Conservation (phyloP, 257 asterid species). For the Solanum rostratum region DNA sequence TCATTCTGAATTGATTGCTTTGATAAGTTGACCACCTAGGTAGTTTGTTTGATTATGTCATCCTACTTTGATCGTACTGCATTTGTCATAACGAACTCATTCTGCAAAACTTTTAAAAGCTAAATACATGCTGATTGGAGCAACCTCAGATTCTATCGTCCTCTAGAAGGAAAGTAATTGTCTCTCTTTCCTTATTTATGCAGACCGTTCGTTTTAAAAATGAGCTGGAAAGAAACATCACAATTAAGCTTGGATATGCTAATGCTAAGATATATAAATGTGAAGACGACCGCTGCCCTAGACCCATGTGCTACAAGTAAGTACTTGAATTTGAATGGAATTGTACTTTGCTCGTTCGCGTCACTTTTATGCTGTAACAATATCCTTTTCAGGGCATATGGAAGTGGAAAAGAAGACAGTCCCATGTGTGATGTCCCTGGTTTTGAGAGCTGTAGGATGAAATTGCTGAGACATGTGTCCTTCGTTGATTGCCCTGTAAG, state of each 20-base stretch:
- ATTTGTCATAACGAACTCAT: not conserved
- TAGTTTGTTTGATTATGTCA: not conserved
- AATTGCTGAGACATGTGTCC: constrained; percentile 87
- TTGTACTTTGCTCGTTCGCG: not conserved
- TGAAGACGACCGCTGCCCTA: constrained; percentile 85
- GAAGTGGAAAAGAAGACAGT: constrained; percentile 92
- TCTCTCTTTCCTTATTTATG: not conserved
- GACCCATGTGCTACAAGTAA: constrained; percentile 97
- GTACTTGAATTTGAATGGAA: constrained; percentile 7
- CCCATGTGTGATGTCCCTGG: constrained; percentile 99
- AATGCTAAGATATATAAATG: constrained; percentile 95
- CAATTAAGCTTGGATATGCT: constrained; percentile 98
- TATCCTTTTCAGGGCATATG: constrained; percentile 65
- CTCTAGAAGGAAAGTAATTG: not conserved
- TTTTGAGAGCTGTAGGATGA: constrained; percentile 81
- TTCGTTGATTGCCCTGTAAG: constrained; percentile 98
- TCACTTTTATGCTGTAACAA: not conserved
- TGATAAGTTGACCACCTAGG: not conserved
- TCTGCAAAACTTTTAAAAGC: not conserved
- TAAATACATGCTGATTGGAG: not conserved
- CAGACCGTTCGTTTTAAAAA: constrained; percentile 98
- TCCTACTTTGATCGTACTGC: not conserved
- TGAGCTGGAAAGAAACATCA: constrained; percentile 94
- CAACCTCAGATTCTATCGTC: not conserved
- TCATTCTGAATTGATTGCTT: not conserved